A percentile compares a stretch with the other conserved stretches of the same genome.
Conservation (phyloP, 2,329 filamentous ascomycete species). For the Aspergillus caelatus region DNA sequence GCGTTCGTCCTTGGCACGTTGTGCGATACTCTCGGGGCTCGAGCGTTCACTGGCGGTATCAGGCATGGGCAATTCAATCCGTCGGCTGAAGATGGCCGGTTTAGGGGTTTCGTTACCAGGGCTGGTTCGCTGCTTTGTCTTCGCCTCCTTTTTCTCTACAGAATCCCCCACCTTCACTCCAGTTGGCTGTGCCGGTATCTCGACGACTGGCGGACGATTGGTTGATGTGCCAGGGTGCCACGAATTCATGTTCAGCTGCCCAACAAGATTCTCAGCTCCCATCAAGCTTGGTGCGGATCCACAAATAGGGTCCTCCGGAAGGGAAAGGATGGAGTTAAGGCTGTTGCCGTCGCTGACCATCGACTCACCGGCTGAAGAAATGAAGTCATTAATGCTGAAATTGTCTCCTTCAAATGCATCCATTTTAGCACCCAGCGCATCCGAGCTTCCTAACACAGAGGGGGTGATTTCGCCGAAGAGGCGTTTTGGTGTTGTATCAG, state of each 20-base stretch:
- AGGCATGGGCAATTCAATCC: constrained; percentile 42
- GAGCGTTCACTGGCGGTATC: constrained; percentile 42
- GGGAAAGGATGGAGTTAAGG: constrained; percentile 42
- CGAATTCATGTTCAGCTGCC: constrained; percentile 52
- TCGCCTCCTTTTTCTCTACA: constrained; percentile 23
- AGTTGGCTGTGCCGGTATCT: constrained; percentile 36
- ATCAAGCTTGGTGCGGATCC: constrained; percentile 50
- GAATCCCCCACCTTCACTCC: constrained; percentile 31
- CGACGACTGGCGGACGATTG: constrained; percentile 32
- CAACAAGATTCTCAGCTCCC: constrained; percentile 52
- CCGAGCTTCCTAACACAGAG: constrained; percentile 58
- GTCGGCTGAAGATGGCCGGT: constrained; percentile 37
- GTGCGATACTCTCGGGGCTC: constrained; percentile 23
- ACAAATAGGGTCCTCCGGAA: constrained; percentile 37
- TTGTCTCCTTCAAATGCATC: constrained; percentile 35
- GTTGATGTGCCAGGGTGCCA: constrained; percentile 37
- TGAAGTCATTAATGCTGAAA: constrained; percentile 42
- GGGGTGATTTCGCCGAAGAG: constrained; percentile 65
- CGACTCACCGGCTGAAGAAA: constrained; percentile 45
- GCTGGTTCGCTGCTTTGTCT: constrained; percentile 16
- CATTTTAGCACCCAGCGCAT: constrained; percentile 43
- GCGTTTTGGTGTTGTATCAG: constrained; percentile 41
- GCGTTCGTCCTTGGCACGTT: constrained; percentile 10
- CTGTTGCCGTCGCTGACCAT: constrained; percentile 38
- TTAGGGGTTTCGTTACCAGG: constrained; percentile 34